phyloP scores from a whole-genome alignment of 2,329 filamentous ascomycete species.

The Fusarium sulawesiense region DNA sequence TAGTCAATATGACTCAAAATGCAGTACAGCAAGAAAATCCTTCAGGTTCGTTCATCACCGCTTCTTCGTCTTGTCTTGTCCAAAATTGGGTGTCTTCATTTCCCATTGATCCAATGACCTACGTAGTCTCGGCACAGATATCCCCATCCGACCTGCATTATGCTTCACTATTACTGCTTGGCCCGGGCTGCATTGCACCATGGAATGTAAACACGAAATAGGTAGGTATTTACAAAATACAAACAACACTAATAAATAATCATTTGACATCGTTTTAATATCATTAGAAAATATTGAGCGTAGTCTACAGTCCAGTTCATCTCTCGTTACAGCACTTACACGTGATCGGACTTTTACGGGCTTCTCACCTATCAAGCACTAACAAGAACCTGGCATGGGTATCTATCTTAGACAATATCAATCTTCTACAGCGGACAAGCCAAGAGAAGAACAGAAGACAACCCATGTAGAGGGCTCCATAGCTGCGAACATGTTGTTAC shows the following conservation, averaged over 20 bases:
- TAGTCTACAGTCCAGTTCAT: not conserved
- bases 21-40: not conserved
- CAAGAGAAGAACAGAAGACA: not conserved
- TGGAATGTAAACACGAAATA: not conserved
- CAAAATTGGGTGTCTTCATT: conserved; percentile 32
- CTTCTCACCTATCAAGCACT: not conserved
- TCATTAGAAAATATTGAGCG: too few species aligned
- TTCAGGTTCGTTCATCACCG: not conserved
- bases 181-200: conserved; percentile 3
- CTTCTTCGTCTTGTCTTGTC: conserved; percentile 12
- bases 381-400: not conserved
- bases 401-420: not conserved
- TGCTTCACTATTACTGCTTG: conserved; percentile 15
- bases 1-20: not conserved
- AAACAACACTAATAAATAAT: not conserved
- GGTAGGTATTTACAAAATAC: not conserved
- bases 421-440: not conserved
- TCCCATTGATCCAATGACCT: conserved; percentile 39
- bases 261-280: not conserved
- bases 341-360: conserved; percentile 9
- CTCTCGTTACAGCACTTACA: not conserved
- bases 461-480: not conserved
- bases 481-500: not conserved
- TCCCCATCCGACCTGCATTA: conserved; percentile 21
- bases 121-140: conserved; percentile 11